These are phyloP conservation scores for Pogostemon cablin DNA, from an alignment of 257 asterid species.

Conservation along the genomic window DNA sequence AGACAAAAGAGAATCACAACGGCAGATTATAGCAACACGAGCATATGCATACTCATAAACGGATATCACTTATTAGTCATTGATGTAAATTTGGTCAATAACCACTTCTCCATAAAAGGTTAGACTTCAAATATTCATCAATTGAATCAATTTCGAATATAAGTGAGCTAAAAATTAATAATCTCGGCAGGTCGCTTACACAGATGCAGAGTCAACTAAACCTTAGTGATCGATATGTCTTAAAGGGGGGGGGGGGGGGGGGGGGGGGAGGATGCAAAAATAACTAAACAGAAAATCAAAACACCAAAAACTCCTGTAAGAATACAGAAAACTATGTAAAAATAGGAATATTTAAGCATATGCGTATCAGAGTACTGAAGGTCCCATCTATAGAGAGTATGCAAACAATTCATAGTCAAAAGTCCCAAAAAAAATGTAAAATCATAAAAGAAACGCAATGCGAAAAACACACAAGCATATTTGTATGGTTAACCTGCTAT, in stretches of 20 bases:
- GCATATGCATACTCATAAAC: background rate
- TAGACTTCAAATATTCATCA: too few relatives aligned
- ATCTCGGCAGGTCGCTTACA: too few relatives aligned
- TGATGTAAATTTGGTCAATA: too few relatives aligned
- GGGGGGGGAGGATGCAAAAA: background rate
- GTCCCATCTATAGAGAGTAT: background rate
- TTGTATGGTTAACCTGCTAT: background rate
- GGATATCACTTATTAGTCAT: background rate
- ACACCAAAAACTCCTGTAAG: background rate
- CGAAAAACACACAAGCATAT: background rate
- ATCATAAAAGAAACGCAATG: constrained; percentile 15
- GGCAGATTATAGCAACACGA: constrained; percentile 1
- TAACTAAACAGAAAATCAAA: background rate
- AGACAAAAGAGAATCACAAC: constrained; percentile 25
- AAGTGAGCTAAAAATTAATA: too few relatives aligned
- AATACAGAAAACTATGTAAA: constrained; percentile 21
- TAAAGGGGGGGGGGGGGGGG: background rate
- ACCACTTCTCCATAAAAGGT: too few relatives aligned
- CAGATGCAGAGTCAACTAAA: too few relatives aligned
- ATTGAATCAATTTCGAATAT: too few relatives aligned
- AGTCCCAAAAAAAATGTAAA: background rate
- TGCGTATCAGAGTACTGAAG: background rate
- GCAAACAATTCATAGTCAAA: background rate
- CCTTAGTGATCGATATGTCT: too few relatives aligned
- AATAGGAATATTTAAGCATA: background rate